Percentiles rank a stretch among this genome's conserved stretches.
Evolutionary conservation across 495 filamentous ascomycete genomes (phyloP).

Genomic region (Neurospora africana): DNA sequence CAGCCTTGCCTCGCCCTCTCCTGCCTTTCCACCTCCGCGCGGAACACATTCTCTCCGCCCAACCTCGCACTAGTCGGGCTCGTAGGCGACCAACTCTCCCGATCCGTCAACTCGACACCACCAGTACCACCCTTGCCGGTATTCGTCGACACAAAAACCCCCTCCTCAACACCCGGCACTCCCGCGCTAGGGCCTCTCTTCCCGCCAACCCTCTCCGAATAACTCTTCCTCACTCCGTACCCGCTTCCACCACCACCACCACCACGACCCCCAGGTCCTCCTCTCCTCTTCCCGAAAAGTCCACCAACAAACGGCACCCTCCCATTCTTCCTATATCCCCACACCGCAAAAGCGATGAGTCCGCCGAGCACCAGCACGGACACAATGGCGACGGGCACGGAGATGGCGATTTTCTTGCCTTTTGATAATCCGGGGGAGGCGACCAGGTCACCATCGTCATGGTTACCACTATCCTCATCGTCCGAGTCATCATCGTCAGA

Average conservation of each 20-base stretch:
- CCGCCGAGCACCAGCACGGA: constrained; percentile 1
- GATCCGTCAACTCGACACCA: constrained; percentile 21
- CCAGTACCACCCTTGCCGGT: background rate
- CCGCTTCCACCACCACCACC: constrained; percentile 8
- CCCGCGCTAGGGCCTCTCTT: background rate
- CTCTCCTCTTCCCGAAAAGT: background rate
- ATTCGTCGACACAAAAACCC: background rate
- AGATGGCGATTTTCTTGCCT: constrained; percentile 7
- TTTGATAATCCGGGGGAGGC: background rate
- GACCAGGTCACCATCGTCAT: background rate
- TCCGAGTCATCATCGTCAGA: background rate
- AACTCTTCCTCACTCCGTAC: constrained; percentile 20
- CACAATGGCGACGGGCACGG: constrained; percentile 15
- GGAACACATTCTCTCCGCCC: constrained; percentile 21
- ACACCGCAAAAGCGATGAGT: background rate
- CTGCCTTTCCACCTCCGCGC: constrained; percentile 26
- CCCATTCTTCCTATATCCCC: constrained; percentile 12
- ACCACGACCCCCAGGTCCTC: background rate
- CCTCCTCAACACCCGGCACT: background rate
- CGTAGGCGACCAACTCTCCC: constrained; percentile 25
- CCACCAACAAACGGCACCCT: constrained; percentile 9
- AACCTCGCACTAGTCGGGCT: background rate
- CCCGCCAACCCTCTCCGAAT: constrained; percentile 8
- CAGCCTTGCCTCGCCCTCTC: constrained; percentile 11
- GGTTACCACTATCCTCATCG: background rate